Conservation (phyloP, 2,329 filamentous ascomycete genomes). For the Penicillium sp. region DNA sequence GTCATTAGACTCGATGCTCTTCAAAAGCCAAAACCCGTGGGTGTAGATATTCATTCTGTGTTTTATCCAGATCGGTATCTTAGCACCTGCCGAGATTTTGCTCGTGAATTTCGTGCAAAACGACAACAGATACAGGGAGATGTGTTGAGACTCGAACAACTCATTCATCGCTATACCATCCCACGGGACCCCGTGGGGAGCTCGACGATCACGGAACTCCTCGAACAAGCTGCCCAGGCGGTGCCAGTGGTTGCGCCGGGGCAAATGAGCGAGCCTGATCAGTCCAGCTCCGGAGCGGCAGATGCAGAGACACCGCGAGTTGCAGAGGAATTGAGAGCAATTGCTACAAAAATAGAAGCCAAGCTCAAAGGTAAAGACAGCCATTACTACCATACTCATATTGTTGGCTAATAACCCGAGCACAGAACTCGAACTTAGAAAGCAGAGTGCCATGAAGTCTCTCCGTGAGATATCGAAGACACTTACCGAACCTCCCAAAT, state of each 20-base stretch:
- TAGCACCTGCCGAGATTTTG: slow-evolving; percentile 48
- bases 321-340: slow-evolving; percentile 32
- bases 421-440: slow-evolving; percentile 45
- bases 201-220: slow-evolving; percentile 29
- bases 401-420: slow-evolving; percentile 4
- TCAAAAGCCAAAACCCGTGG: slow-evolving; percentile 36
- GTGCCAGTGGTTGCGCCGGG: slow-evolving; percentile 27
- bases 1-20: slow-evolving; percentile 46
- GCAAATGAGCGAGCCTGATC: slow-evolving; percentile 16
- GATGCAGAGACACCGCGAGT: slow-evolving; percentile 29
- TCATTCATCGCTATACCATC: slow-evolving; percentile 32
- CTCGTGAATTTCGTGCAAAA: slow-evolving; percentile 46
- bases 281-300: slow-evolving; percentile 16
- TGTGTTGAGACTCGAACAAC: slow-evolving; percentile 30
- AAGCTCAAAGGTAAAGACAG: slow-evolving; percentile 39
- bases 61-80: slow-evolving; percentile 62
- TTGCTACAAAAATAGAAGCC: slow-evolving; percentile 40
- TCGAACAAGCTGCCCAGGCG: slow-evolving; percentile 38
- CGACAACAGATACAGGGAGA: slow-evolving; percentile 35
- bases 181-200: slow-evolving; percentile 18
- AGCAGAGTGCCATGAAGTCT: slow-evolving; percentile 39
- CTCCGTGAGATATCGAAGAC: slow-evolving; percentile 46
- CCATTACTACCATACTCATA: neutral
- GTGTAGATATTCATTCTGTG: slow-evolving; percentile 52
- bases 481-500: slow-evolving; percentile 46